Base-by-base conservation (phyloP, 805 yeast species). In the Teunomyces funiuensis region DNA sequence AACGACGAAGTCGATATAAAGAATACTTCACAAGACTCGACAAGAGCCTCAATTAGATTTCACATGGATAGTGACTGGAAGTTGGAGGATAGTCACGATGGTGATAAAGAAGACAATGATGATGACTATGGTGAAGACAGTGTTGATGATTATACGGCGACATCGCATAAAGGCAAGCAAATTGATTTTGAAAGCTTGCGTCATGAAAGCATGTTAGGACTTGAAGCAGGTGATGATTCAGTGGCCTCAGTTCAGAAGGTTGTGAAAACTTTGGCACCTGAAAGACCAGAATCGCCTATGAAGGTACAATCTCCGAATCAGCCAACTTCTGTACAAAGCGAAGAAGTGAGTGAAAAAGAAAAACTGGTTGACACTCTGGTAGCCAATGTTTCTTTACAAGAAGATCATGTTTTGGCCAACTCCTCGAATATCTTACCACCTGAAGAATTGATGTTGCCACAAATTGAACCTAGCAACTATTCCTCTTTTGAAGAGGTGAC, bases 401-500 rank as follows among this genome's bases (percentile, higher is more conserved):
- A 31, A 9, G 46, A 48, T 8, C 37, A 43, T 33, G 58, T 61
- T 4, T 58, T 72, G 28, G 76, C 75, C 2, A 72, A 72, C 51
- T 71, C 76, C 0, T 68, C 76, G 2, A 69, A 67, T 42, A 54
- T 70, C 15, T 62, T 62, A 4, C 67, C 66, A 10, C 63, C 53
- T 26, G 65, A 63, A 29, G 39, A 27, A 23, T 26, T 26, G 17
- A 52, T 63, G 1, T 53, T 69, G 20, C 73, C 79, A 2, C 58
- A 57, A 18, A 63, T 75, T 29, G 77, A 73, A 38, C 62, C 73
- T 23, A 65, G 65, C 44, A 64, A 69, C 37, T 61, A 58, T 47
- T 57, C 64, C 1, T 65, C 73, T 13, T 66, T 71, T 45, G 71
- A 65, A n/a, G 75, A 71, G 8, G 49, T 69, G 13, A 63, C 69